A percentile compares a stretch with the other conserved stretches of the same genome.
Conservation (phyloP, 2,329 filamentous ascomycete genomes). For the Pseudocercospora vitis region DNA sequence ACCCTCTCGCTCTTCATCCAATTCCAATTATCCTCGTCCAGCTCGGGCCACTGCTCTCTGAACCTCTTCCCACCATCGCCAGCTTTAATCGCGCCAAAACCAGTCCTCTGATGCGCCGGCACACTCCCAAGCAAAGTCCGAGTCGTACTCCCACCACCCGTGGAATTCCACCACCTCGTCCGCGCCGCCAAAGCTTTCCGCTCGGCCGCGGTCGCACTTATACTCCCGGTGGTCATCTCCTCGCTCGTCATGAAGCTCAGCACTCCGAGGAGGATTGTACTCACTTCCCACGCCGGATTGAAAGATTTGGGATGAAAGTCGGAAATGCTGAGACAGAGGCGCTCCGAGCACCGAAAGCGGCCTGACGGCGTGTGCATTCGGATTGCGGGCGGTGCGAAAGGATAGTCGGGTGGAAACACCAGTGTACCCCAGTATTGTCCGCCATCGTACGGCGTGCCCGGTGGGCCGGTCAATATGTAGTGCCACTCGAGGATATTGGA, state of each 20-base stretch:
- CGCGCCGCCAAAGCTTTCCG: slow-evolving; percentile 73
- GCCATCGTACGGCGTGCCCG: slow-evolving; percentile 87
- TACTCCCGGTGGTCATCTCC: slow-evolving; percentile 94
- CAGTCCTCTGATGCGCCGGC: slow-evolving; percentile 54
- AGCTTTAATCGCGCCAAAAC: slow-evolving; percentile 76
- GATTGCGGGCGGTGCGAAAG: slow-evolving; percentile 94
- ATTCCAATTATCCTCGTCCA: slow-evolving; percentile 84
- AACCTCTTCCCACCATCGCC: slow-evolving; percentile 94
- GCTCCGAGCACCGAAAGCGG: slow-evolving; percentile 87
- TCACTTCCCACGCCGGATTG: slow-evolving; percentile 98
- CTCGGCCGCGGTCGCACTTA: slow-evolving; percentile 74
- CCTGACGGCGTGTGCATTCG: slow-evolving; percentile 98
- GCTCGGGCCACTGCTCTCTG: slow-evolving; percentile 80
- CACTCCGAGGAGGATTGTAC: slow-evolving; percentile 90
- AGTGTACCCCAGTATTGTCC: slow-evolving; percentile 99
- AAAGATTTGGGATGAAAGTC: slow-evolving; percentile 98
- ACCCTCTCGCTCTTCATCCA: slow-evolving; percentile 86
- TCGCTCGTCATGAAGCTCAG: slow-evolving; percentile 98
- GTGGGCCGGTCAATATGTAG: slow-evolving; percentile 83
- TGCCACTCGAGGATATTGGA: slow-evolving; percentile 41
- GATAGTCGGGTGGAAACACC: slow-evolving; percentile 93
- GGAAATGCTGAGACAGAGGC: slow-evolving; percentile 91
- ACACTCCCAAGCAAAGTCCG: slow-evolving; percentile 40
- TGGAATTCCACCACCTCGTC: slow-evolving; percentile 95
- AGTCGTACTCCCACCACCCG: slow-evolving; percentile 74